These are phyloP conservation scores for Ophiocordyceps camponoti-rufipedis DNA, from an alignment of 2,329 filamentous ascomycete species.

Conservation along the genomic window DNA sequence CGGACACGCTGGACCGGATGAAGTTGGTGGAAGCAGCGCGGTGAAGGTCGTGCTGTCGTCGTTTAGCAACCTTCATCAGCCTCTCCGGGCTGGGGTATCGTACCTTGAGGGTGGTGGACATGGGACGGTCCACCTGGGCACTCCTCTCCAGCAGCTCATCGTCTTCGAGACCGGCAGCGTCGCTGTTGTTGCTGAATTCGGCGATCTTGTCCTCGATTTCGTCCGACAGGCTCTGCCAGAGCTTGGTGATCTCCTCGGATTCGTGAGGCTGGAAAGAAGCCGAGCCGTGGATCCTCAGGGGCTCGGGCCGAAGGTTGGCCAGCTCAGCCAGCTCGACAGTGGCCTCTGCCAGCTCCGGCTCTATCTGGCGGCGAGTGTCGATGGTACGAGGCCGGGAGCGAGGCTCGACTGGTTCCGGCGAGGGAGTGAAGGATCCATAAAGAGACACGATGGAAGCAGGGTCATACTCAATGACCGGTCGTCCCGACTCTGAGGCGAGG, in stretches of 20 bases:
- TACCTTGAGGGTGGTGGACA: background rate
- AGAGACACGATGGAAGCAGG: background rate
- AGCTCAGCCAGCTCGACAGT: background rate
- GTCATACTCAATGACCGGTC: constrained; percentile 3
- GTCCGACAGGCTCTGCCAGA: constrained; percentile 2
- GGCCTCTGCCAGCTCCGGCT: background rate
- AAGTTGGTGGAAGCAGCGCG: constrained; percentile 1
- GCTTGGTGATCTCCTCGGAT: background rate
- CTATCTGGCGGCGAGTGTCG: background rate
- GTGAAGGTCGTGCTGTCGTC: background rate
- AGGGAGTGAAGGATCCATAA: background rate
- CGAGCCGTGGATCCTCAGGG: constrained; percentile 7
- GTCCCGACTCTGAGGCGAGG: background rate
- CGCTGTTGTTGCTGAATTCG: background rate
- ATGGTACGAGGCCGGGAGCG: background rate
- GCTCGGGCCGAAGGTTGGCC: constrained; percentile 8
- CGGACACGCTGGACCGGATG: no score
- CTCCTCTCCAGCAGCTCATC: background rate
- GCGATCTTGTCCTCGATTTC: constrained; percentile 1
- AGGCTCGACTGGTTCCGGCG: no score
- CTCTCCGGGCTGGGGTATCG: background rate
- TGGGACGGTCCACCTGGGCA: background rate
- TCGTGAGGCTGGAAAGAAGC: background rate
- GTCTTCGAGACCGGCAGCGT: background rate
- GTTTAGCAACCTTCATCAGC: background rate